These are phyloP conservation scores for Diaporthe helianthi DNA, from an alignment of 2,329 filamentous ascomycete genomes.

Conservation along the genomic window DNA sequence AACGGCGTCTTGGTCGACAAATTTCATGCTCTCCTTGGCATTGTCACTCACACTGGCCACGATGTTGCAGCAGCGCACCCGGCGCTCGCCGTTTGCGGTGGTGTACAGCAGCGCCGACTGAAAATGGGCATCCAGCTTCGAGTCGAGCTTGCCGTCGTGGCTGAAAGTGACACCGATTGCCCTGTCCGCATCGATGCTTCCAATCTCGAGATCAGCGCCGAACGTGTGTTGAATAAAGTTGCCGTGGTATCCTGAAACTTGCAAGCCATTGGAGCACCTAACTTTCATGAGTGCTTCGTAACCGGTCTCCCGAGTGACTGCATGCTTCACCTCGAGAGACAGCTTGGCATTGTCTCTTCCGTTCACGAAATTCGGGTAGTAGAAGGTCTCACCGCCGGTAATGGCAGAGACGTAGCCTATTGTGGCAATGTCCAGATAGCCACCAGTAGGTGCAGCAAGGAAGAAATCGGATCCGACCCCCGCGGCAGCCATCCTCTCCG, in stretches of 20 bases:
- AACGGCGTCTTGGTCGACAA: slow-evolving; percentile 95
- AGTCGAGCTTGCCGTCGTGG: slow-evolving; percentile 97
- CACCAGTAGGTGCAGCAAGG: slow-evolving; percentile 86
- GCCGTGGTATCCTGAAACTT: slow-evolving; percentile 92
- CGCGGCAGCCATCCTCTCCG: slow-evolving; percentile 84
- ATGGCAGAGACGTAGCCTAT: slow-evolving; percentile 85
- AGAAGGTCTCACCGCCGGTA: slow-evolving; percentile 95
- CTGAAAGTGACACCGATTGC: slow-evolving; percentile 89
- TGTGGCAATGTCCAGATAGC: slow-evolving; percentile 91
- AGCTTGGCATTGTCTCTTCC: slow-evolving; percentile 86
- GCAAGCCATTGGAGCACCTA: slow-evolving; percentile 93
- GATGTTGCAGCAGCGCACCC: slow-evolving; percentile 91
- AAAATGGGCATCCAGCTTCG: slow-evolving; percentile 96
- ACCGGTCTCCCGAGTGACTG: slow-evolving; percentile 87
- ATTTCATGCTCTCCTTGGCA: slow-evolving; percentile 85
- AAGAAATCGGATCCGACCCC: slow-evolving; percentile 95
- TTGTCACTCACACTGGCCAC: slow-evolving; percentile 91
- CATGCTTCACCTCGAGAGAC: slow-evolving; percentile 83
- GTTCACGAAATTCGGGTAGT: slow-evolving; percentile 94
- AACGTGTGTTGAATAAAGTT: slow-evolving; percentile 97
- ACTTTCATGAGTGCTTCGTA: slow-evolving; percentile 99
- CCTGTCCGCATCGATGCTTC: slow-evolving; percentile 91
- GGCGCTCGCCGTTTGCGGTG: slow-evolving; percentile 83
- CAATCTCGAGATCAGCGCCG: slow-evolving; percentile 92
- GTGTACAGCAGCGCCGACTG: slow-evolving; percentile 95